phyloP scores from a whole-genome alignment of 1,284 basidiomycete species.

The Ganoderma meredithae region DNA sequence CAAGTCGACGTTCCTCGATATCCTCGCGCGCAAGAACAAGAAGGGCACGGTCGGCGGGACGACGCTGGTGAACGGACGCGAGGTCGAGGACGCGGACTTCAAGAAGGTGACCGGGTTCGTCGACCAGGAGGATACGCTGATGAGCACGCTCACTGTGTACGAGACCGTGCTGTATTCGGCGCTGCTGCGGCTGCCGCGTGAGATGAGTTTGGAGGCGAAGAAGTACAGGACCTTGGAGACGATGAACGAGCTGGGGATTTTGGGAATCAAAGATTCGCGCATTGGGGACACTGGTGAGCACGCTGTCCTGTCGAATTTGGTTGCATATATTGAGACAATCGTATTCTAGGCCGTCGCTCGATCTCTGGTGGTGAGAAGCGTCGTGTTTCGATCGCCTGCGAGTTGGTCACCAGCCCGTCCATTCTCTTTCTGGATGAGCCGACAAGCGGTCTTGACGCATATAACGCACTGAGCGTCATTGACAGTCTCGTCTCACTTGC shows the following conservation, averaged over 20 bases:
- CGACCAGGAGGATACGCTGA: constrained; percentile 97
- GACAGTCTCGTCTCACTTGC: constrained; percentile 89
- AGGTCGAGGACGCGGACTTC: constrained; percentile 80
- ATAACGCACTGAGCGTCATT: constrained; percentile 95
- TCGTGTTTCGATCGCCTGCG: constrained; percentile 96
- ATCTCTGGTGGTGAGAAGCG: constrained; percentile 98
- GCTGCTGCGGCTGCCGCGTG: constrained; percentile 86
- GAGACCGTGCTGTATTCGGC: constrained; percentile 97
- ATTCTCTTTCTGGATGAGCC: constrained; percentile 98
- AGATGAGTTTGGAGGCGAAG: constrained; percentile 96
- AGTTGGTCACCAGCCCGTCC: constrained; percentile 94
- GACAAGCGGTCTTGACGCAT: constrained; percentile 93
- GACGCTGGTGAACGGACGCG: constrained; percentile 87
- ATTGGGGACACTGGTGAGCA: constrained; percentile 84
- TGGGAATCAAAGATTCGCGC: constrained; percentile 88
- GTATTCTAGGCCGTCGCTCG: constrained; percentile 68
- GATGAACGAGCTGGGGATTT: constrained; percentile 93
- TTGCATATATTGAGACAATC: neutral
- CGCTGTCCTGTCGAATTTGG: neutral
- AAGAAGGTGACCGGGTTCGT: constrained; percentile 92
- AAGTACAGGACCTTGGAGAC: constrained; percentile 95
- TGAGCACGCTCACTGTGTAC: constrained; percentile 96
- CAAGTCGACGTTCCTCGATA: constrained; percentile 96
- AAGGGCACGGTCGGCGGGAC: constrained; percentile 79
- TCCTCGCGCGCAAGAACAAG: constrained; percentile 91